Evolutionary conservation across 768 basidiomycete species (phyloP), one percentile per base, ranked within the genome.

Genomic region (Leccinum fibrillosum): DNA sequence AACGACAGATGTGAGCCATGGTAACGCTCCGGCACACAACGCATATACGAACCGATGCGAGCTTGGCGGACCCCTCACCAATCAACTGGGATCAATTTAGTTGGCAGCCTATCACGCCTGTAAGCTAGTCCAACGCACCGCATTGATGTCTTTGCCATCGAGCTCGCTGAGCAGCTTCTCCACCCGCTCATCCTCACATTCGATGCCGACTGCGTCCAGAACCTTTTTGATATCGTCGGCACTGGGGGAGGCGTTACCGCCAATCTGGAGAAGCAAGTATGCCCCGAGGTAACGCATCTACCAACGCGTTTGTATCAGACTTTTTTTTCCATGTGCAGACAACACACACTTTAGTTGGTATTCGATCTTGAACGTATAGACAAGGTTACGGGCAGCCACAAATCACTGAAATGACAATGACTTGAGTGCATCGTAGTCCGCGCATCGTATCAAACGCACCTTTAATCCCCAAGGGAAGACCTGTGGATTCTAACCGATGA

Each of bases 251-350:
- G 86, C 77, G 71, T 98, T 98, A 56, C 97, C 97, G 65, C 94
- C 97, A 72, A 86, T 83, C 76, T 90, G 89, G 78, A 98, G 94
- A 74, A 99, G 93, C 60, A 99, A 86, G 82, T 97, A 98, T 65
- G 94, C 92, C 78, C 94, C 95, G 76, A 98, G 80, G 73, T 94
- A 79, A 77, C 90, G 90, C 92, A 94, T 94, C 89, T 90, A 65
- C 30, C 11, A 17, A 44, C 53, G 11, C 56, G 48, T 55, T 34
- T 32, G 45, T 44, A 55, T 49, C 42, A 45, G 6, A 37, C 42
- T 28, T 52, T 21, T 39, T 19, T 21, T 35, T 49, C 49, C 58
- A 8, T 32, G 47, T 4, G 23, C 23, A 21, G 8, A 54, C 30
- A 35, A 55, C 25, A 65, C 77, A 54, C 63, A 84, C 84, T 82